phyloP scores from a whole-genome alignment of 345 rosid genomes.

The Fremontodendron californicum region DNA sequence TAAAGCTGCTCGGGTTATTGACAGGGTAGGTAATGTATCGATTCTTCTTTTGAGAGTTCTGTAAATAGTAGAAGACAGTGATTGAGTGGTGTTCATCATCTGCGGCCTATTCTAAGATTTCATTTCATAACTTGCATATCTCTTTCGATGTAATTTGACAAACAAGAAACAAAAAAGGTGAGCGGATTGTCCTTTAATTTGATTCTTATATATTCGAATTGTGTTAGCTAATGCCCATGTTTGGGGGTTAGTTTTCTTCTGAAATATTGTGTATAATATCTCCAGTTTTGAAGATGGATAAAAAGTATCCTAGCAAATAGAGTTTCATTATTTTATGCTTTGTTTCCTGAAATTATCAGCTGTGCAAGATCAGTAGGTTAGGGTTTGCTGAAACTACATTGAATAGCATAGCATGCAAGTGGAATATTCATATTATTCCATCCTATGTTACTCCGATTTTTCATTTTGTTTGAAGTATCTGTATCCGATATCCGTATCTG shows the following conservation, averaged over 20 bases:
- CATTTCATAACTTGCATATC: conserved; percentile 5
- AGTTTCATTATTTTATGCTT: neutral
- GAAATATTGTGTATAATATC: neutral
- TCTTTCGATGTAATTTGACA: conserved; percentile 14
- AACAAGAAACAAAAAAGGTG: conserved; percentile 15
- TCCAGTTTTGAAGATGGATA: neutral
- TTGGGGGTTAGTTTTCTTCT: conserved; percentile 2
- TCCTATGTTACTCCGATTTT: no score
- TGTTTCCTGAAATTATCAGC: neutral
- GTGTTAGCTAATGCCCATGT: neutral
- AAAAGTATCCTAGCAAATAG: neutral
- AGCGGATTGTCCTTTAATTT: neutral
- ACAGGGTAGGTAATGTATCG: neutral
- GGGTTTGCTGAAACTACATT: no score
- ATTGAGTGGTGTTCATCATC: conserved; percentile 16
- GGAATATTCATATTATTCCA: no score
- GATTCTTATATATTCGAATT: neutral
- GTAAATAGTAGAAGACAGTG: conserved; percentile 35
- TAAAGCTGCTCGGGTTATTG: neutral
- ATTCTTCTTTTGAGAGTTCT: neutral
- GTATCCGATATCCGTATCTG: no score
- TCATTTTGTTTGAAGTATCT: no score
- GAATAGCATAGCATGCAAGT: no score
- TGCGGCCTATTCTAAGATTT: conserved; percentile 21
- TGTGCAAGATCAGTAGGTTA: neutral